A percentile compares a stretch with the other conserved stretches of the same genome.
Evolutionary conservation across 2,329 filamentous ascomycete genomes (phyloP).

Genomic region (Fusarium redolens): DNA sequence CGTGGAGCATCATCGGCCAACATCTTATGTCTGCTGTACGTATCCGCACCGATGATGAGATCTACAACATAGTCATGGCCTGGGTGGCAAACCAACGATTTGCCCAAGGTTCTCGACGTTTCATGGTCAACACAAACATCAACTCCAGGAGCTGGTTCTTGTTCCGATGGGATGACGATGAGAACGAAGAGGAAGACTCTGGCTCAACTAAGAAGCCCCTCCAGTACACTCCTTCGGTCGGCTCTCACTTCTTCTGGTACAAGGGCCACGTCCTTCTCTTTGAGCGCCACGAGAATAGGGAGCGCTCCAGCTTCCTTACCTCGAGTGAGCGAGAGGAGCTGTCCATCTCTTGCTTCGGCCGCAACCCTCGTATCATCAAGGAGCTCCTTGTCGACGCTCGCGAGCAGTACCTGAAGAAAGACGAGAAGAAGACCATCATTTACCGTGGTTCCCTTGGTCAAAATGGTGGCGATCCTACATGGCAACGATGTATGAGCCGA

Average conservation of each 20-base stretch:
- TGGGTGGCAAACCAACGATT: slow-evolving; percentile 75
- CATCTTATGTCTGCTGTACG: slow-evolving; percentile 75
- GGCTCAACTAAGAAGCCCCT: slow-evolving; percentile 59
- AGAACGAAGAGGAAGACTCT: slow-evolving; percentile 58
- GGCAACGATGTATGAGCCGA: slow-evolving; percentile 72
- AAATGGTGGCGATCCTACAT: slow-evolving; percentile 58
- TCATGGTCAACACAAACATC: slow-evolving; percentile 73
- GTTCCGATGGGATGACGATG: slow-evolving; percentile 58
- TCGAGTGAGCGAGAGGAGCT: slow-evolving; percentile 69
- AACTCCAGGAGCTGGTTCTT: slow-evolving; percentile 64
- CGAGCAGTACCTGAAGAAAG: slow-evolving; percentile 64
- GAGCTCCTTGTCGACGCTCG: slow-evolving; percentile 70
- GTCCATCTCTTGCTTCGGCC: slow-evolving; percentile 70
- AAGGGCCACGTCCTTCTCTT: slow-evolving; percentile 68
- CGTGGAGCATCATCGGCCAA: slow-evolving; percentile 60
- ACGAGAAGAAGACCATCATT: slow-evolving; percentile 72
- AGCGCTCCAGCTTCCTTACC: slow-evolving; percentile 53
- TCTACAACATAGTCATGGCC: slow-evolving; percentile 77
- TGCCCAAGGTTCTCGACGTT: slow-evolving; percentile 67
- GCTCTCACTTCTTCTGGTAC: slow-evolving; percentile 77
- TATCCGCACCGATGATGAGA: slow-evolving; percentile 76
- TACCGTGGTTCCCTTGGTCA: slow-evolving; percentile 66
- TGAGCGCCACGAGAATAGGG: slow-evolving; percentile 61
- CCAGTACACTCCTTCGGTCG: slow-evolving; percentile 74
- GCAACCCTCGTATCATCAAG: slow-evolving; percentile 70